Percentiles rank a stretch among this genome's conserved stretches.
Conservation (phyloP, 805 yeast species). For the Pichia thaimueangensis region DNA sequence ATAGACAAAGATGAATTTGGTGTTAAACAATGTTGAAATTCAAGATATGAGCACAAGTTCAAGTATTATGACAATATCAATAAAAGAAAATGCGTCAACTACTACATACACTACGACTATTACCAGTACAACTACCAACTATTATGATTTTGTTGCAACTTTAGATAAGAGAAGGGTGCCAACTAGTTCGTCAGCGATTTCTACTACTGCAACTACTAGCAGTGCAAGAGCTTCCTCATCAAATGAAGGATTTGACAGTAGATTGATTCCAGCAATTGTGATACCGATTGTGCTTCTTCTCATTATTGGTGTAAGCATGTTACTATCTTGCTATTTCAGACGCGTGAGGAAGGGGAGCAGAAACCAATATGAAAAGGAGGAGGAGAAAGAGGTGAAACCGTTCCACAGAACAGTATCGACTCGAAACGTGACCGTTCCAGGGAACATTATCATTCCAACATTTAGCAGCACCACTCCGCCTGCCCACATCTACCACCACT, state of each 20-base stretch:
- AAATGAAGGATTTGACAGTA: too few species aligned
- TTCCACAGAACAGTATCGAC: too few species aligned
- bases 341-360: too few species aligned
- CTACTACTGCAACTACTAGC: background rate
- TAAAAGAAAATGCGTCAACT: background rate
- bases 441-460: too few species aligned
- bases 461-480: too few species aligned
- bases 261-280: conserved; percentile 15
- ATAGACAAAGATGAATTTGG: too few species aligned
- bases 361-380: too few species aligned
- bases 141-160: background rate
- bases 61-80: too few species aligned
- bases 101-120: conserved; percentile 3
- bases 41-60: too few species aligned
- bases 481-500: too few species aligned
- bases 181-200: background rate
- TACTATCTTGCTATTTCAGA: background rate
- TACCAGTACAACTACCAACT: conserved; percentile 1
- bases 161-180: background rate
- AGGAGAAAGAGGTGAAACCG: background rate
- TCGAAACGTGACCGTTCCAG: too few species aligned
- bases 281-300: background rate
- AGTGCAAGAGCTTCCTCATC: background rate
- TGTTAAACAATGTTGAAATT: too few species aligned
- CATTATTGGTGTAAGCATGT: background rate